Base-by-base conservation (phyloP, 768 basidiomycete species). In the Boletus sp. region DNA sequence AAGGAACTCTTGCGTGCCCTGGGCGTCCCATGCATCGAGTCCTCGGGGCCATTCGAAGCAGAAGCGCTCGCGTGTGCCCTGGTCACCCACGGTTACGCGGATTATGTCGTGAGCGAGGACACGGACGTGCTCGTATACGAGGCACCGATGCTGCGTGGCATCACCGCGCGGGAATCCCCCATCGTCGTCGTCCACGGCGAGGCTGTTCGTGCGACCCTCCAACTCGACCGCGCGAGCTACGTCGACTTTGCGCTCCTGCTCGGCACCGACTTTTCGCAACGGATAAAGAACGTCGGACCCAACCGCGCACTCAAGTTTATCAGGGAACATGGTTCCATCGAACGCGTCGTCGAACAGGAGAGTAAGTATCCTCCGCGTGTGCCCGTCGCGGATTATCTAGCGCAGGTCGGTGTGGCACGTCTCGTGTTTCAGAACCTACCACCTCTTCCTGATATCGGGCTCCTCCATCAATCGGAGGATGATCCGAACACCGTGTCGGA, bases 101-200 rank as follows among this genome's bases (percentile, higher is more conserved):
- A 97, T 72, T 94, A 83, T 66, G 94, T 96, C 18, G 90, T 83
- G 5, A 95, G 90, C 61, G 94, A 97, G 74, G 94, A 97, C 69
- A 91, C 90, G 24, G 92, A 94, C 64, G 91, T 93, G 14, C 76
- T 94, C 40, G 76, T 90, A 2, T 93, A 92, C 71, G 90, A 84
- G 62, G 92, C 86, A 0, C 91, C 93, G 0, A 77, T 97, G 46
- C 66, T 97, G 17, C 88, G 90, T 35, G 90, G 91, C 67, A 74
- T 94, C 44, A 86, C 90, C 14, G 81, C 74, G 45, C 78, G 80
- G 4, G 71, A 76, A 29, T 77, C 75, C 1, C 86, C 92, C 7
- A 78, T 97, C 4, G 70, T 81, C 37, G 57, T 86, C 50, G 77
- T 94, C 48, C 83, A 81, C 15, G 91, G 90, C 5, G 61, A 78